Conservation (phyloP, 2,329 filamentous ascomycete species). For the Paramyrothecium sp. region DNA sequence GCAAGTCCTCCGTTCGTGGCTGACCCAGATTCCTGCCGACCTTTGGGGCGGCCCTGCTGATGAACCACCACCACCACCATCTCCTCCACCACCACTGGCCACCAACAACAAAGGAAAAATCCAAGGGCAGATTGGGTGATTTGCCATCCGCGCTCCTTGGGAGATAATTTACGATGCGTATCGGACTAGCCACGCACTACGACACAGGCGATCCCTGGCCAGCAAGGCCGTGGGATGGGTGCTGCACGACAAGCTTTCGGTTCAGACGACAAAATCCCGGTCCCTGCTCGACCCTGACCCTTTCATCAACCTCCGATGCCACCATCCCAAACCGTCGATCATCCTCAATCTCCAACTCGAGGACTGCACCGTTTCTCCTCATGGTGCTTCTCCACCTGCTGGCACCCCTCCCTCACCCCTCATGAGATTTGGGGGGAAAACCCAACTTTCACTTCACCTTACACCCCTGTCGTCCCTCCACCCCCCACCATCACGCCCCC, state of each 20-base stretch:
- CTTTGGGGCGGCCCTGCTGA: neutral
- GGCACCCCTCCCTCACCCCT: neutral
- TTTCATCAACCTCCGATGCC: slow-evolving; percentile 3
- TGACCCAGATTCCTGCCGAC: neutral
- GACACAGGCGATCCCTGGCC: neutral
- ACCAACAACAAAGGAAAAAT: too few relatives aligned
- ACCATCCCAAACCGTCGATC: slow-evolving; percentile 4
- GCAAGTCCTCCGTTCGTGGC: neutral
- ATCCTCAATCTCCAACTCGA: neutral
- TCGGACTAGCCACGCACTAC: neutral
- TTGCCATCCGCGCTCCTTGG: too few relatives aligned
- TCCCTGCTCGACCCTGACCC: slow-evolving; percentile 1
- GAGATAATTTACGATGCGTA: neutral
- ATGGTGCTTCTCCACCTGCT: neutral
- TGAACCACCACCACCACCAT: neutral
- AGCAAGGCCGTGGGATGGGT: neutral
- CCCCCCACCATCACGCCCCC: neutral
- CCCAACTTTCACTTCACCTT: neutral
- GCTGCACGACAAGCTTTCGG: neutral
- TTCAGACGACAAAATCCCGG: neutral
- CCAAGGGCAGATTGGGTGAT: too few relatives aligned
- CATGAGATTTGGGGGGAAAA: neutral
- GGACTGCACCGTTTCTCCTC: neutral
- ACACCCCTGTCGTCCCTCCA: neutral
- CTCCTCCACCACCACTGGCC: too few relatives aligned